Evolutionary conservation across 495 filamentous ascomycete genomes (phyloP).

Genomic region (Xylaria bambusicola): DNA sequence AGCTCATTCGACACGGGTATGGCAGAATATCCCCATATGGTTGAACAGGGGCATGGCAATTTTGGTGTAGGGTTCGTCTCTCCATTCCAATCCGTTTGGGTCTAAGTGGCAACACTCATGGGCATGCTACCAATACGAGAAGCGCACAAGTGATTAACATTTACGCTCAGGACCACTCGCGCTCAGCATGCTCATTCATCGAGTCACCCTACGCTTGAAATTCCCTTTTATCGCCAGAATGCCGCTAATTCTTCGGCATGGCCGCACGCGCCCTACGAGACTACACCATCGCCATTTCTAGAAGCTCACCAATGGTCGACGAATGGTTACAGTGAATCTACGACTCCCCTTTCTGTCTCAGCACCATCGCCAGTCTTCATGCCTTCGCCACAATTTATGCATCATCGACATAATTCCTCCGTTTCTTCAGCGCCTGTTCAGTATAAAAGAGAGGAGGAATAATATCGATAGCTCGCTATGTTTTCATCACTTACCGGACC

Average conservation of each 20-base stretch:
- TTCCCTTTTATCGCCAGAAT: slow-evolving; percentile 26
- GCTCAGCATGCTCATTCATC: slow-evolving; percentile 38
- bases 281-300: slow-evolving; percentile 41
- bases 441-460: slow-evolving; percentile 32
- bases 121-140: slow-evolving; percentile 36
- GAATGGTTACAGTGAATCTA: slow-evolving; percentile 39
- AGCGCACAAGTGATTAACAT: slow-evolving; percentile 50
- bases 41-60: slow-evolving; percentile 41
- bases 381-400: slow-evolving; percentile 25
- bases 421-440: slow-evolving; percentile 30
- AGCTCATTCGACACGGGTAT: slow-evolving; percentile 40
- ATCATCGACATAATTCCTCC: slow-evolving; percentile 34
- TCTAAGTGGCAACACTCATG: slow-evolving; percentile 43
- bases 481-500: slow-evolving; percentile 5
- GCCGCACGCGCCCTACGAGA: slow-evolving; percentile 15
- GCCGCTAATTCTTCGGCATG: slow-evolving; percentile 21
- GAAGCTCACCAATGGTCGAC: slow-evolving; percentile 37
- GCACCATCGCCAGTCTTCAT: slow-evolving; percentile 30
- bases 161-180: slow-evolving; percentile 47
- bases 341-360: slow-evolving; percentile 30
- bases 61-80: slow-evolving; percentile 58
- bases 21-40: slow-evolving; percentile 41
- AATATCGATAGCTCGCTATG: background rate
- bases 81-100: slow-evolving; percentile 57
- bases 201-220: slow-evolving; percentile 38